Base-by-base conservation (phyloP, 257 asterid genomes). In the Eustoma russellianum region DNA sequence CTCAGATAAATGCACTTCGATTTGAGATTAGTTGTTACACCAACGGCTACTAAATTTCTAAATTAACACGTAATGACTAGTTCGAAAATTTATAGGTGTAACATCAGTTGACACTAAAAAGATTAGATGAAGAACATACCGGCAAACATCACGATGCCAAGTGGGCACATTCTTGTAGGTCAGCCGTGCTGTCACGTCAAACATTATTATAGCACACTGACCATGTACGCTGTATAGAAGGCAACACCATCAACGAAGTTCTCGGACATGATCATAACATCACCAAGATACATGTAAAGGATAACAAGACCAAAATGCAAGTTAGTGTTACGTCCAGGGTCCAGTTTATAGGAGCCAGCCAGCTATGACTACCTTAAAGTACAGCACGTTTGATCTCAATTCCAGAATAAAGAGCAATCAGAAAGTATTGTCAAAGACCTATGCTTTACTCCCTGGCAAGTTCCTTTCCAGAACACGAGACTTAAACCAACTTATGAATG, bases 111-210 rank as follows among this genome's bases (percentile, higher is more conserved):
- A 24, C 30, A 24, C 2, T 17, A n/a, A 53, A 8, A 18, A 7
- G 7, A 35, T 10, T 6, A 13, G 7, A 14, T 14, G 12, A 2
- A 47, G 3, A 1, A 66, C 58, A 63, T 67, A 83, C 94, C 96
- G 60, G 83, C 97, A 88, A 69, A 88, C 88, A 73, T 88, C 97
- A 69, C 97, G 88, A 60, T 88, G 97, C 97, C 97, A 88, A 10
- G 93, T 88, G 1, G 96, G 95, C 10, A 84, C 96, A 57, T 87
- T 87, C 78, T 87, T 87, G 77, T 83, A 87, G 16, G 96, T 87
- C 74, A 83, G 67, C n/a, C 96, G 78, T 40, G 96, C 96, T 44
- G 96, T 87, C 4, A 87, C 96, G 56, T 86, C 96, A 59, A 86
- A 86, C 96, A 86, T 86, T 51, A 86, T 86, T 63, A 86, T 83